Base-by-base conservation (phyloP, 306 rosid species). In the Acacia acuminata region DNA sequence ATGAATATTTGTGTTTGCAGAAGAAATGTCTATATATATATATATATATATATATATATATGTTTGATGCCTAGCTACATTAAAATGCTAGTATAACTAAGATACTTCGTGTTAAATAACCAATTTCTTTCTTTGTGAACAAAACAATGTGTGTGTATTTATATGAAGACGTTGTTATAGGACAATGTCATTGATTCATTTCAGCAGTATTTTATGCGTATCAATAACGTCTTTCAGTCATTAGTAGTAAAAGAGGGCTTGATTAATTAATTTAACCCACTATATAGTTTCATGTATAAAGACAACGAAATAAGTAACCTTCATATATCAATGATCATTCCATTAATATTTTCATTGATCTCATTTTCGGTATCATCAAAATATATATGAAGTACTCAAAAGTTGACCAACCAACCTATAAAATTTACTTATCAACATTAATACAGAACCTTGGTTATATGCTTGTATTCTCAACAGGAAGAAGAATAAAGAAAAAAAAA, bases 171-270 rank as follows among this genome's bases (percentile, higher is more conserved):
- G 8, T 22, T 10, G 36, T 45, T 43, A 66, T 9, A 77, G 40
- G 44, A 76, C 19, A 69, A 58, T 45, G 56, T 47, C 73, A 58
- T 36, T 70, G 70, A 75, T 60, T 65, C n/a, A 56, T 24, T 63
- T 14, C 79, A 61, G 55, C 22, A 61, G 70, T 44, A 66, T 22
- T 71, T 71, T 40, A 22, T 50, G 69, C 72, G 58, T 42, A 50
- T 63, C 72, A 50, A 36, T 43, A 36, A 50, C 51, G 65, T 81
- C 67, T 68, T 79, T 81, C 24, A 56, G 53, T 47, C 17, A n/a
- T n/a, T n/a, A n/a, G n/a, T n/a, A n/a, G n/a, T n/a, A n/a, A n/a
- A n/a, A n/a, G n/a, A 67, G 55, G 65, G 40, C 25, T 27, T 47
- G 13, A 71, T 76, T 50, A 50, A 50, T 15, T 55, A 70, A 25